Conservation (phyloP, 139 green algal species). For the Chlorokybus atmophyticus region DNA sequence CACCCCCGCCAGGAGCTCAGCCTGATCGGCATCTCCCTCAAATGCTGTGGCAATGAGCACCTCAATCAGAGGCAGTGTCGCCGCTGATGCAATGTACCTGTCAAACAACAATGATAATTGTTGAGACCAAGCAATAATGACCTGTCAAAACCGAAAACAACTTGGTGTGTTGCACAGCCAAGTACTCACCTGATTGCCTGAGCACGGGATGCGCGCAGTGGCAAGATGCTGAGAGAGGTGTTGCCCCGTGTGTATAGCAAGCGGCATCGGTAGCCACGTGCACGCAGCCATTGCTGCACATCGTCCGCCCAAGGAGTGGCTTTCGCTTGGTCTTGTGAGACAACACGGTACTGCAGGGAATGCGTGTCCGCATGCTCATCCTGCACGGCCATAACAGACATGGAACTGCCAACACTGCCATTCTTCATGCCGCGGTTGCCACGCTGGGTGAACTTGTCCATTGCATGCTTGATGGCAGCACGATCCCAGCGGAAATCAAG, state of each 20-base stretch:
- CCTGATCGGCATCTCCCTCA: not conserved
- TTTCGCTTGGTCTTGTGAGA: not conserved
- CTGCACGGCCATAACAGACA: not conserved
- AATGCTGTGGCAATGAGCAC: not conserved
- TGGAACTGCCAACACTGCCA: not conserved
- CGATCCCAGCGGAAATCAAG: conserved; percentile 44
- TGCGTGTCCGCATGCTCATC: not conserved
- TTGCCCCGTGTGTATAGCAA: conserved; percentile 11
- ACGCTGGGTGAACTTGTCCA: conserved; percentile 9
- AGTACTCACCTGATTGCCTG: conserved; percentile 11
- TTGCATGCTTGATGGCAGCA: conserved; percentile 13
- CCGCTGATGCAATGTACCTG: not conserved
- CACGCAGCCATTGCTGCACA: conserved; percentile 8
- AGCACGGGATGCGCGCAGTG: conserved; percentile 8
- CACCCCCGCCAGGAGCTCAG: not conserved
- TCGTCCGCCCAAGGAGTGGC: conserved; percentile 4
- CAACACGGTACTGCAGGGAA: not conserved
- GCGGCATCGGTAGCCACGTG: conserved; percentile 18
- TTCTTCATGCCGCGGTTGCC: not conserved
- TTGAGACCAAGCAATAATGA: too few relatives aligned
- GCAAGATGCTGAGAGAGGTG: conserved; percentile 8
- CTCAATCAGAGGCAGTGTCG: not conserved
- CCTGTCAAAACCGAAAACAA: too few relatives aligned
- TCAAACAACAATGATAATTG: too few relatives aligned
- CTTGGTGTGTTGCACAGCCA: too few relatives aligned